phyloP scores from a whole-genome alignment of 2,329 filamentous ascomycete species.

The Stagonosporopsis vannaccii region DNA sequence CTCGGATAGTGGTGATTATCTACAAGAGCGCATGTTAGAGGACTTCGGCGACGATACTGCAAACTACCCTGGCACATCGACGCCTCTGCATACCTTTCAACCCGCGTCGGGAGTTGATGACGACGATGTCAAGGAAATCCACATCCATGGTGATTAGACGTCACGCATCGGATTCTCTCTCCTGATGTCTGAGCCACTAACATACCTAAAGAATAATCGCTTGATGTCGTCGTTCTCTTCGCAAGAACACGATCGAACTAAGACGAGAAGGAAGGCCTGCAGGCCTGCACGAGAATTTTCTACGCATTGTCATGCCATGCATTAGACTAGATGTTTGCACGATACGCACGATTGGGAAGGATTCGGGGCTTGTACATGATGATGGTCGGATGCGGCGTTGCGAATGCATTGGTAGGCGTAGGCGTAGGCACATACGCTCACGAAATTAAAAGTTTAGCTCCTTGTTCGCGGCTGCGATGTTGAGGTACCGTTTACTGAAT shows the following conservation, averaged over 20 bases:
- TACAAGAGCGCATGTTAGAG: slow-evolving; percentile 10
- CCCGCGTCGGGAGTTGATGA: slow-evolving; percentile 25
- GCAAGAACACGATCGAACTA: neutral
- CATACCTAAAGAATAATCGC: neutral
- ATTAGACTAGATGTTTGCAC: slow-evolving; percentile 18
- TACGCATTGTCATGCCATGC: slow-evolving; percentile 12
- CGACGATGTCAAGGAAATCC: slow-evolving; percentile 34
- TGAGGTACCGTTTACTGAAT: neutral
- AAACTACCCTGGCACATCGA: slow-evolving; percentile 24
- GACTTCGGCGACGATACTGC: slow-evolving; percentile 36
- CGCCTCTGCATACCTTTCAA: slow-evolving; percentile 31
- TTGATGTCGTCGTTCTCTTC: neutral
- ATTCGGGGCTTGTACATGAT: slow-evolving; percentile 8
- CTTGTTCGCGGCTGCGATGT: neutral
- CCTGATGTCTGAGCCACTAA: neutral
- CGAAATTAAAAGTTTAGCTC: slow-evolving; percentile 10
- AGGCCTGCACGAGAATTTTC: neutral
- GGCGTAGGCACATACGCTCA: neutral
- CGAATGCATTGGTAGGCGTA: slow-evolving; percentile 5
- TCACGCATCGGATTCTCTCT: neutral
- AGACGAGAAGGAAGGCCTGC: neutral
- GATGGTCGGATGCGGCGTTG: neutral
- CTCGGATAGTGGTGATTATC: slow-evolving; percentile 23
- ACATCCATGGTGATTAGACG: slow-evolving; percentile 4
- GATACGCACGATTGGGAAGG: neutral